phyloP scores from a whole-genome alignment of 1,139 yeast species.

The Yamadazyma siamensis region DNA sequence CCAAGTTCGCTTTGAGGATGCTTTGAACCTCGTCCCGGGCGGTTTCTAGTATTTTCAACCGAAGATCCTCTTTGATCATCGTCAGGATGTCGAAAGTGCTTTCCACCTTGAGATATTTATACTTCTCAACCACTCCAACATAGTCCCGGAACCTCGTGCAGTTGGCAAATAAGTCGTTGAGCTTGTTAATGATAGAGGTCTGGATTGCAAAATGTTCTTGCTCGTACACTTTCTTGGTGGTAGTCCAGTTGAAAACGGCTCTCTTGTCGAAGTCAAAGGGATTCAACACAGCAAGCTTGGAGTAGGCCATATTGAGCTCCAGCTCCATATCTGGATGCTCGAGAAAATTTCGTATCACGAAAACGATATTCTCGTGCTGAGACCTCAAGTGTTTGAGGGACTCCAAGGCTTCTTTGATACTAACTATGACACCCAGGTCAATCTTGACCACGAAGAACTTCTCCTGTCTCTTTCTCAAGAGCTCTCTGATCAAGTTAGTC shows the following conservation, averaged over 20 bases:
- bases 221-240: conserved; percentile 27
- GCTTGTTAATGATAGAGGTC: conserved; percentile 17
- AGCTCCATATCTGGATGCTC: conserved; percentile 15
- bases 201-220: conserved; percentile 21
- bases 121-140: conserved; percentile 24
- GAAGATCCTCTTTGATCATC: conserved; percentile 35
- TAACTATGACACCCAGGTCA: conserved; percentile 39
- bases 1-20: conserved; percentile 7
- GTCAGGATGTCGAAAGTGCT: conserved; percentile 18
- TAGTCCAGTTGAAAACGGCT: conserved; percentile 31
- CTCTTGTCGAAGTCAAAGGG: conserved; percentile 34
- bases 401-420: conserved; percentile 45
- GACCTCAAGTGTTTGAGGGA: conserved; percentile 46
- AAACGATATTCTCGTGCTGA: conserved; percentile 54
- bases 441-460: conserved; percentile 67
- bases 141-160: conserved; percentile 31
- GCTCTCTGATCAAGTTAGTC: conserved; percentile 62
- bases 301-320: conserved; percentile 29
- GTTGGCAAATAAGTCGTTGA: conserved; percentile 24
- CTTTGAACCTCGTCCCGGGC: conserved; percentile 28
- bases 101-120: conserved; percentile 16
- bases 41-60: conserved; percentile 27
- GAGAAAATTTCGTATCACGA: conserved; percentile 26
- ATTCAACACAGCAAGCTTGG: conserved; percentile 14
- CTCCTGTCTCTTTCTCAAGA: conserved; percentile 71